Percentiles rank a stretch among this genome's conserved stretches.
Conservation (phyloP, 257 asterid genomes). For the Lantana camara region DNA sequence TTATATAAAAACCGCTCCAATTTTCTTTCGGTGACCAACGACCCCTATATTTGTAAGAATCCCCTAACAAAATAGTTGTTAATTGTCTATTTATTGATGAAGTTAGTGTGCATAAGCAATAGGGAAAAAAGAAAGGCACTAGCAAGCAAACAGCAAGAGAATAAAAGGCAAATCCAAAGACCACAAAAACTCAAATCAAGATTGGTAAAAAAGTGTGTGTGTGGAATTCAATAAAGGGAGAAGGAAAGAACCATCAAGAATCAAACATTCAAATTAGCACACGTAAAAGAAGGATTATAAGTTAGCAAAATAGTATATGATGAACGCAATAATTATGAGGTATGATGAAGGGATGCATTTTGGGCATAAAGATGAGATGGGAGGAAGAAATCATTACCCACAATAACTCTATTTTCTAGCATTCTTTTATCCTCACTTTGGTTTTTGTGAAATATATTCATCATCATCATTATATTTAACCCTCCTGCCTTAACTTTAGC, state of each 20-base stretch:
- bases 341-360: conserved; percentile 46
- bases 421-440: conserved; percentile 30
- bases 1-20: too few species aligned
- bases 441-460: conserved; percentile 29
- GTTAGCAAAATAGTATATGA: conserved; percentile 20
- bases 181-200: background rate
- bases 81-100: too few species aligned
- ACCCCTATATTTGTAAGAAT: too few species aligned
- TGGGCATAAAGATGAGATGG: conserved; percentile 29
- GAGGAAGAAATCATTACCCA: conserved; percentile 50
- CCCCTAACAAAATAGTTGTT: too few species aligned
- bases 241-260: background rate
- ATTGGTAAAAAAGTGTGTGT: conserved; percentile 25
- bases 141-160: too few species aligned
- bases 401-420: conserved; percentile 27
- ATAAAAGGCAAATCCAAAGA: conserved; percentile 9
- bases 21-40: too few species aligned
- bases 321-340: conserved; percentile 42
- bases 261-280: conserved; percentile 37
- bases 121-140: too few species aligned
- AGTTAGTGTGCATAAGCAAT: too few species aligned
- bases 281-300: conserved; percentile 51
- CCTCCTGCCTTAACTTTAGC: conserved; percentile 21
- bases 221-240: conserved; percentile 35
- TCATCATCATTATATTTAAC: conserved; percentile 42